Evolutionary conservation across 352 stramenopile species (phyloP).

Genomic region (Pythium sukuiense): DNA sequence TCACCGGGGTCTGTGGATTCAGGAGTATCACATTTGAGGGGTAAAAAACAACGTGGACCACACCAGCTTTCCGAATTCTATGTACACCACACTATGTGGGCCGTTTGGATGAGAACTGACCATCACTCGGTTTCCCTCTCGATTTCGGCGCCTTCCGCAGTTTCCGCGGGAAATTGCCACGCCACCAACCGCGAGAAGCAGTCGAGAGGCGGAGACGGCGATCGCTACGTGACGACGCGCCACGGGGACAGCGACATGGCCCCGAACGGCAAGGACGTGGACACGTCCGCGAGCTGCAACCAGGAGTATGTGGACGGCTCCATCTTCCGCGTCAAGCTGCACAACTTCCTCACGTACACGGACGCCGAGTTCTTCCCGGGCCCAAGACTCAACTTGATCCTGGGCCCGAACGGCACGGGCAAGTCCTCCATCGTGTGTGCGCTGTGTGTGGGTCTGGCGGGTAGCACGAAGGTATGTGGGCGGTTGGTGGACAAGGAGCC

Average conservation of each 20-base stretch:
- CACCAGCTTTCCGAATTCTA: background rate
- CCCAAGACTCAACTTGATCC: slow-evolving; percentile 96
- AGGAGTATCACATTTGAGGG: background rate
- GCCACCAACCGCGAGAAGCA: background rate
- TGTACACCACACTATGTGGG: slow-evolving; percentile 12
- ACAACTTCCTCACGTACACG: slow-evolving; percentile 95
- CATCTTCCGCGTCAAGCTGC: slow-evolving; percentile 90
- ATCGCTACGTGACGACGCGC: background rate
- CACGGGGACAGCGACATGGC: background rate
- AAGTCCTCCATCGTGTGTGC: slow-evolving; percentile 96
- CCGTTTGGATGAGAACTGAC: background rate
- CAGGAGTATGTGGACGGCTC: slow-evolving; percentile 83
- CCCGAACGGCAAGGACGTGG: slow-evolving; percentile 17
- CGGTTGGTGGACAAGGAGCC: background rate
- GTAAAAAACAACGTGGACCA: background rate
- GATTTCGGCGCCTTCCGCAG: slow-evolving; percentile 3
- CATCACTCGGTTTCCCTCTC: slow-evolving; percentile 16
- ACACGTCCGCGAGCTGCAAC: slow-evolving; percentile 36
- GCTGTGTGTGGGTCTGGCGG: slow-evolving; percentile 95
- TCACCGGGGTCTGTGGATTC: slow-evolving; percentile 1
- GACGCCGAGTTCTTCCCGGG: slow-evolving; percentile 90
- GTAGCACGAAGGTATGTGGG: slow-evolving; percentile 83
- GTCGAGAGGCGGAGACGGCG: background rate
- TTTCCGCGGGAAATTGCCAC: slow-evolving; percentile 50
- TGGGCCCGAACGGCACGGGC: slow-evolving; percentile 96